Evolutionary conservation across 2,329 filamentous ascomycete genomes (phyloP), one percentile per base, ranked within the genome.

Genomic region (Hymenoscyphus occultus): DNA sequence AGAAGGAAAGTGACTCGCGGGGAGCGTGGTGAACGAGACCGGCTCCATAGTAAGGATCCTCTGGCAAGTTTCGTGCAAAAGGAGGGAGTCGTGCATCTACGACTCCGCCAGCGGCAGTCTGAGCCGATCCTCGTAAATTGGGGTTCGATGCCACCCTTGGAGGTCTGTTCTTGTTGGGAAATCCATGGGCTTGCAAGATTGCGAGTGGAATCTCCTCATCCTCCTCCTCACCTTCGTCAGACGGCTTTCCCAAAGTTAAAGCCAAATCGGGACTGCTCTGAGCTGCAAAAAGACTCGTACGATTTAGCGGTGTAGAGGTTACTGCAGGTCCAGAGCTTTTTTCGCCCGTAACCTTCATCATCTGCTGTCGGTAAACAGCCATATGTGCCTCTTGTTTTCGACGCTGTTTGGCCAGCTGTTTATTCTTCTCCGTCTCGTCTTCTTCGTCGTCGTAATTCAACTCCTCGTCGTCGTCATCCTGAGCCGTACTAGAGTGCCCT

Each of bases 331-430:
- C 48, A 54, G 48, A 22, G 19, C 7, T 54, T 3, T 19, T 79
- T 71, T 94, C 91, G 59, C 93, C 93, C 0, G 92, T 96, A 39
- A 95, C 90, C 78, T 96, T 96, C 90, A 94, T 96, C 93, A 96
- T 97, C 77, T 95, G 91, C 76, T 97, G 93, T 65, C 93, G 86
- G 76, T 96, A 96, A 1, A 96, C 89, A 1, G 92, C 85, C 81
- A 97, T 89, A 75, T 95, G 92, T 13, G 93, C 93, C 77, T 96
- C 92, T 75, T 97, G 93, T 80, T 93, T 95, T 72, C 88, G 86
- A 68, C 93, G 84, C 75, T 95, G 91, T 75, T 88, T 90, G 19
- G 89, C 86, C 58, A 90, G 83, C 74, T 91, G 84, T 74, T 83
- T 89, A 35, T 87, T 86, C 73, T 90, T 91, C 73, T 96, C 92